These are phyloP conservation scores for Myxozyma sirexii DNA, from an alignment of 805 yeast species.

Conservation along the genomic window DNA sequence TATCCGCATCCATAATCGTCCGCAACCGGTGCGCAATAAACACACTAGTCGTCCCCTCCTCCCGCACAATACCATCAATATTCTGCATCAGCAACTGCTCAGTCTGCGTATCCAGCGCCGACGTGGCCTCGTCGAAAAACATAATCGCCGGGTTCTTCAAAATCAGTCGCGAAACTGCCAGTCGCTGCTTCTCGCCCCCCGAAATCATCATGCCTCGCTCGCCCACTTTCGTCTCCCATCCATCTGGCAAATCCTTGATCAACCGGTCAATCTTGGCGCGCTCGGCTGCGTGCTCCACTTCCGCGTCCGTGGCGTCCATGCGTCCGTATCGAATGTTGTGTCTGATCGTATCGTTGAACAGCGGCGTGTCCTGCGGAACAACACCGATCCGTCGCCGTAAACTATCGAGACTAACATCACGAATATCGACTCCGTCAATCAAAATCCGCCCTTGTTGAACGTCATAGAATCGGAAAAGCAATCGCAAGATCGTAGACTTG, in stretches of 20 bases:
- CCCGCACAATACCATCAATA: slow-evolving; percentile 65
- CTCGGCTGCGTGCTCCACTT: slow-evolving; percentile 63
- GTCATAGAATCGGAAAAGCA: slow-evolving; percentile 89
- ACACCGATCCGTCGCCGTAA: slow-evolving; percentile 79
- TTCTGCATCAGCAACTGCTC: slow-evolving; percentile 82
- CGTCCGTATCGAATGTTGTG: slow-evolving; percentile 89
- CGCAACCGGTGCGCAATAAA: slow-evolving; percentile 93
- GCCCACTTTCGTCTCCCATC: slow-evolving; percentile 84
- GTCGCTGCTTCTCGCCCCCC: slow-evolving; percentile 97
- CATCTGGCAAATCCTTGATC: slow-evolving; percentile 75
- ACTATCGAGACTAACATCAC: slow-evolving; percentile 71
- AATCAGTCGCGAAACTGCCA: slow-evolving; percentile 90
- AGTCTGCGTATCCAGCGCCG: slow-evolving; percentile 95
- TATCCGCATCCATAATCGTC: slow-evolving; percentile 91
- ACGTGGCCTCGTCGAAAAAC: slow-evolving; percentile 95
- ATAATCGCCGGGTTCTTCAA: slow-evolving; percentile 85
- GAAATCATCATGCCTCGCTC: slow-evolving; percentile 98
- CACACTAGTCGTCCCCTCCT: slow-evolving; percentile 68
- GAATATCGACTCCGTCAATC: slow-evolving; percentile 87
- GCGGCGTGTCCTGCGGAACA: slow-evolving; percentile 97
- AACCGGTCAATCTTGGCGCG: slow-evolving; percentile 70
- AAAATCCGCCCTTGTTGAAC: slow-evolving; percentile 73
- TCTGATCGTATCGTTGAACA: slow-evolving; percentile 85
- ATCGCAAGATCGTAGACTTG: slow-evolving; percentile 81
- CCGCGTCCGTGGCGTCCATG: slow-evolving; percentile 69